Evolutionary conservation across 1,284 basidiomycete genomes (phyloP).

Genomic region (Boletus sp.): DNA sequence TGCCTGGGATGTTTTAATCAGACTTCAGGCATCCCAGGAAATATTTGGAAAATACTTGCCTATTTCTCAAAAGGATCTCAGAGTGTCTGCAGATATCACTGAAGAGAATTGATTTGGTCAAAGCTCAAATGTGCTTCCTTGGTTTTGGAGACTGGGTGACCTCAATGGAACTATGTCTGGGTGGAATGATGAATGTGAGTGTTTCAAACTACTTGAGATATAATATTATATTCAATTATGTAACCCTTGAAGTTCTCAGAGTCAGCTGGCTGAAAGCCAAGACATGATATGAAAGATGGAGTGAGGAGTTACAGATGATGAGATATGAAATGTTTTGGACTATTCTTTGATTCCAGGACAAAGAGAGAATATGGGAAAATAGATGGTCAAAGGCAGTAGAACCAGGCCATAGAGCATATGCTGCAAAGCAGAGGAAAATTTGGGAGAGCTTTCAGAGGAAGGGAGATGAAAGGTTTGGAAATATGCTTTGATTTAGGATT

Average conservation of each 20-base stretch:
- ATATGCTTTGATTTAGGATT: no score
- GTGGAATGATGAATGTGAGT: slow-evolving; percentile 22
- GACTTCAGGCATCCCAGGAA: not conserved
- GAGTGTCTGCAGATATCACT: slow-evolving; percentile 17
- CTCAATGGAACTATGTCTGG: not conserved
- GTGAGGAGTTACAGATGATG: slow-evolving; percentile 17
- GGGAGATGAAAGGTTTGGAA: not conserved
- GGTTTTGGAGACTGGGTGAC: slow-evolving; percentile 19
- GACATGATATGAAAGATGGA: slow-evolving; percentile 11
- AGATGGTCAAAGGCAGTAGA: not conserved
- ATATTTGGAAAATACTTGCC: slow-evolving; percentile 1
- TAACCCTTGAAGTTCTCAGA: no score
- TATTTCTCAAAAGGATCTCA: slow-evolving; percentile 14
- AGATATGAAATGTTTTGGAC: slow-evolving; percentile 23
- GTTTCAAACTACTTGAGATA: no score
- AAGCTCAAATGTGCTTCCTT: slow-evolving; percentile 15
- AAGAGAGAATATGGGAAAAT: slow-evolving; percentile 5
- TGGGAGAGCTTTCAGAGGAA: not conserved
- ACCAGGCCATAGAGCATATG: slow-evolving; percentile 1
- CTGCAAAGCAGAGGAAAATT: not conserved
- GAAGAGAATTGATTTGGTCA: slow-evolving; percentile 19
- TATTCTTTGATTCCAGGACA: slow-evolving; percentile 11
- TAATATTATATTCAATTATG: not conserved
- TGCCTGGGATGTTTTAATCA: slow-evolving; percentile 2
- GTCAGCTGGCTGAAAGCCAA: slow-evolving; percentile 15